Percentiles rank a stretch among this genome's conserved stretches.
Evolutionary conservation across 2,329 filamentous ascomycete genomes (phyloP).

Genomic region (Ascochyta fabae): DNA sequence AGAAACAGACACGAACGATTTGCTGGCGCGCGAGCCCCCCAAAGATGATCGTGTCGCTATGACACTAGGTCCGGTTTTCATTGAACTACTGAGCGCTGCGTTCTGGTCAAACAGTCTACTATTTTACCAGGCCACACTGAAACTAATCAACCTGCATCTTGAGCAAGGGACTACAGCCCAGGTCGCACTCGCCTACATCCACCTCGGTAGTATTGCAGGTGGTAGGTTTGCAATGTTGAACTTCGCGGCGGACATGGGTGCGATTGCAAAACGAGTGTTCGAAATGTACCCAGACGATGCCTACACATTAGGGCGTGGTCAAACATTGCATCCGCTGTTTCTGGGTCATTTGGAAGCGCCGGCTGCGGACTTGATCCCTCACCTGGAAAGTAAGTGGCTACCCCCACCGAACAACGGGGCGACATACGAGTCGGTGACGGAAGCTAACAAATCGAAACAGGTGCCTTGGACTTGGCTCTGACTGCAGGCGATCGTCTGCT

Average conservation of each 20-base stretch:
- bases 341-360: conserved; percentile 72
- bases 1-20: conserved; percentile 59
- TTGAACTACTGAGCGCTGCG: conserved; percentile 72
- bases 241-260: conserved; percentile 70
- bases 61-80: conserved; percentile 72
- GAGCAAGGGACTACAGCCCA: conserved; percentile 71
- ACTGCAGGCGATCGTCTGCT: conserved; percentile 73
- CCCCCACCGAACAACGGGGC: not conserved
- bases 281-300: conserved; percentile 61
- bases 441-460: not conserved
- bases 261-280: conserved; percentile 68
- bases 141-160: conserved; percentile 71
- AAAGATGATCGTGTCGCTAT: conserved; percentile 62
- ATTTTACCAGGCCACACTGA: conserved; percentile 74
- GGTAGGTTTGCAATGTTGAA: conserved; percentile 74
- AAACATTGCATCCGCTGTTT: conserved; percentile 73
- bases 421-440: not conserved
- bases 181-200: conserved; percentile 70
- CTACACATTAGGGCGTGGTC: conserved; percentile 71
- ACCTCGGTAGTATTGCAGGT: conserved; percentile 71
- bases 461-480: conserved; percentile 69
- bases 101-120: conserved; percentile 75
- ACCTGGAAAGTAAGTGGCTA: conserved; percentile 59
- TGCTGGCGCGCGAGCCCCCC: conserved; percentile 42
- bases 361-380: conserved; percentile 63